Conservation (phyloP, 2,329 filamentous ascomycete genomes). For the Diaporthe ilicicola region DNA sequence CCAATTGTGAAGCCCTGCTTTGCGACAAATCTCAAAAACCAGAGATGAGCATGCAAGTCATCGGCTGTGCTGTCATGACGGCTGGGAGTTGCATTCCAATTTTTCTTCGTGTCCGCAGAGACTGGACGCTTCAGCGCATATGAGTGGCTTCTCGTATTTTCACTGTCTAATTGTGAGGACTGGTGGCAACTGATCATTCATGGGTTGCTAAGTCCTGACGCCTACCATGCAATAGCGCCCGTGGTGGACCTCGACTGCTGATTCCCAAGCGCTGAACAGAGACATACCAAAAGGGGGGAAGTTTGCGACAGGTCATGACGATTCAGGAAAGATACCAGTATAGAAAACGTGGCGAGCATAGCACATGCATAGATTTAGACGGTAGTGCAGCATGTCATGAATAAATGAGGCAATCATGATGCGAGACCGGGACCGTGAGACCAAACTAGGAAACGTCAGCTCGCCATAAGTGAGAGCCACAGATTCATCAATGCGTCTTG, state of each 20-base stretch:
- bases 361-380: conserved; percentile 19
- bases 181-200: background rate
- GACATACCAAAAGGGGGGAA: background rate
- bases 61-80: background rate
- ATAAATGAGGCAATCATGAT: conserved; percentile 1
- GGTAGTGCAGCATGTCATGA: background rate
- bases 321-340: background rate
- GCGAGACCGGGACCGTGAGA: background rate
- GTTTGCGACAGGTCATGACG: background rate
- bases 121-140: background rate
- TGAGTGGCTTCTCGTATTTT: background rate
- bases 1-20: background rate
- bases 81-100: no score
- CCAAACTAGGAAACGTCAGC: background rate
- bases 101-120: background rate
- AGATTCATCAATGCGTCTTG: background rate
- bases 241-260: background rate
- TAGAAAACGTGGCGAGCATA: conserved; percentile 14
- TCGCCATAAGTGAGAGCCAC: background rate
- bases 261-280: background rate
- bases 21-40: background rate
- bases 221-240: background rate
- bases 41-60: background rate
- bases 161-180: background rate
- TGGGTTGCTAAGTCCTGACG: background rate